Evolutionary conservation across 306 rosid species (phyloP).

Genomic region (Rosa multiflora): DNA sequence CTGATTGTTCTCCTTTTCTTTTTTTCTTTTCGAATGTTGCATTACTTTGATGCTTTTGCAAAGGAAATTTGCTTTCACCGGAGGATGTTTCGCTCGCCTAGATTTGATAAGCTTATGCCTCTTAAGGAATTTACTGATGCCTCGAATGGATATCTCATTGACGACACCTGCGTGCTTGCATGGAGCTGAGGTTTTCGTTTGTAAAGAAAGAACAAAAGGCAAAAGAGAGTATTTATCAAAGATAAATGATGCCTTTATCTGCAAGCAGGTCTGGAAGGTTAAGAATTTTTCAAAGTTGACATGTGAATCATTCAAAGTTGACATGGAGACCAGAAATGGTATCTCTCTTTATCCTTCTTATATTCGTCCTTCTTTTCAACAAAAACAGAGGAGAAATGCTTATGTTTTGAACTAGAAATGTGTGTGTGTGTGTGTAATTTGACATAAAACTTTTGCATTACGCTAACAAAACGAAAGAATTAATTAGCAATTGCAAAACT

Average conservation of each 20-base stretch:
- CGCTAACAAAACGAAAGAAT: neutral
- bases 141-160: neutral
- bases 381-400: neutral
- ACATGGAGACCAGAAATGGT: neutral
- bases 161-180: neutral
- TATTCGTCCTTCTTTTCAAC: neutral
- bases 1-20: neutral
- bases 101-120: conserved; percentile 7
- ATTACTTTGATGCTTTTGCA: neutral
- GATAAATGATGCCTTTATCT: neutral
- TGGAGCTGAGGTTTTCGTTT: neutral
- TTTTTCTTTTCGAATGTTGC: neutral
- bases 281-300: neutral
- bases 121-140: neutral
- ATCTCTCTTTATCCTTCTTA: neutral
- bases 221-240: neutral
- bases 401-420: neutral
- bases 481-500: too few relatives aligned
- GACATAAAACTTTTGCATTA: neutral
- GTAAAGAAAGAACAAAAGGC: neutral
- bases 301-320: neutral
- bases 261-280: neutral
- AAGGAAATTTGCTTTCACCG: neutral
- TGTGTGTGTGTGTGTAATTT: neutral
- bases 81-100: neutral